These are phyloP conservation scores for Decorospora gaudefroyi DNA, from an alignment of 2,329 filamentous ascomycete species.

Conservation along the genomic window DNA sequence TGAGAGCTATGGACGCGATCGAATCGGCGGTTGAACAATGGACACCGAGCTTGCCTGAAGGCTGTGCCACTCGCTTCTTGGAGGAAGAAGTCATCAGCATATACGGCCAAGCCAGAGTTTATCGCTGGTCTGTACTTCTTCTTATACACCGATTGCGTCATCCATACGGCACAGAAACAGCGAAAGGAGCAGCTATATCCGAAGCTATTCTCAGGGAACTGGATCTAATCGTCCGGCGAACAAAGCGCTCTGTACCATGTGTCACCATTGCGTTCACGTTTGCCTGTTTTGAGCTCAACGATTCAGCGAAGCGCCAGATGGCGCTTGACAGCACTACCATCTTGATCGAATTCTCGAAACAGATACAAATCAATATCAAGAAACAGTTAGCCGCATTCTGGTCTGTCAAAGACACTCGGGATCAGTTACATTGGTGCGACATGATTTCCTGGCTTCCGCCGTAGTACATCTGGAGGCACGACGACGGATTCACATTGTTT, in stretches of 20 bases:
- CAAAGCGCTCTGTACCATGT: slow-evolving; percentile 2
- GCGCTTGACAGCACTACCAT: slow-evolving; percentile 1
- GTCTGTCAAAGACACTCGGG: slow-evolving; percentile 7
- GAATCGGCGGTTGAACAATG: slow-evolving; percentile 4
- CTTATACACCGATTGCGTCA: slow-evolving; percentile 9
- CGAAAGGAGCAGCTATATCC: slow-evolving; percentile 3
- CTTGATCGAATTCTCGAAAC: slow-evolving; percentile 3
- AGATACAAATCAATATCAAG: not conserved
- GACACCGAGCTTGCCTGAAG: slow-evolving; percentile 4
- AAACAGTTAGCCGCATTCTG: slow-evolving; percentile 9
- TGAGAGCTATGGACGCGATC: slow-evolving; percentile 1
- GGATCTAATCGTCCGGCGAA: not conserved
- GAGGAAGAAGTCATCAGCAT: slow-evolving; percentile 9
- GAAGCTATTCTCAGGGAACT: slow-evolving; percentile 7
- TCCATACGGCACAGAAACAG: slow-evolving; percentile 7
- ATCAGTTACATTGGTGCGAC: slow-evolving; percentile 9
- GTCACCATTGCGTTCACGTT: not conserved
- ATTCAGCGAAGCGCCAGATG: slow-evolving; percentile 1
- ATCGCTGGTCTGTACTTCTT: slow-evolving; percentile 7
- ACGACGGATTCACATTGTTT: not conserved
- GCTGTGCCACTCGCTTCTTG: slow-evolving; percentile 1
- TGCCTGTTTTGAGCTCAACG: slow-evolving; percentile 9
- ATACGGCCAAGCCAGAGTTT: slow-evolving; percentile 7
- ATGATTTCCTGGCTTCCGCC: slow-evolving; percentile 6
- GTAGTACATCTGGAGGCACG: not conserved